A percentile compares a stretch with the other conserved stretches of the same genome.
These are phyloP conservation scores for Tricladium varicosporioides DNA, from an alignment of 2,329 filamentous ascomycete species.

Conservation along the genomic window DNA sequence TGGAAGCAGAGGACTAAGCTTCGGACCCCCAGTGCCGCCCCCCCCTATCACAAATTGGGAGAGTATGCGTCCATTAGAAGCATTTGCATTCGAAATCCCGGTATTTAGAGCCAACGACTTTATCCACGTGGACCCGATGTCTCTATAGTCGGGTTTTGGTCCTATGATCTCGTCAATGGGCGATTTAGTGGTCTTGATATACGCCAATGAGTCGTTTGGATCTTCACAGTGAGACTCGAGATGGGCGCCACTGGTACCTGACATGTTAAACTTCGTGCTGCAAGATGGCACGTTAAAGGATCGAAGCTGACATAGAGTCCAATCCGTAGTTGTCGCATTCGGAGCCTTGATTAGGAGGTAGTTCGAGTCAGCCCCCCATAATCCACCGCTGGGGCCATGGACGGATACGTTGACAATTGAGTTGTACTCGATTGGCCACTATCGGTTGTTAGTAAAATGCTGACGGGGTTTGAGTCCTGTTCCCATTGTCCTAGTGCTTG, in stretches of 20 bases:
- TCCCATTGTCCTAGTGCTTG: no score
- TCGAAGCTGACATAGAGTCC: constrained; percentile 66
- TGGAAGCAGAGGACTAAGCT: constrained; percentile 45
- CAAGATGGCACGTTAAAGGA: constrained; percentile 64
- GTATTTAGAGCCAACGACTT: constrained; percentile 54
- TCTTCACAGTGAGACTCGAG: constrained; percentile 64
- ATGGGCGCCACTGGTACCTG: constrained; percentile 54
- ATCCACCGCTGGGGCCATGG: constrained; percentile 22
- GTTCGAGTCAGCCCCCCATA: constrained; percentile 47
- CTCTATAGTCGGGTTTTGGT: constrained; percentile 48
- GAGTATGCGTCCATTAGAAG: constrained; percentile 57
- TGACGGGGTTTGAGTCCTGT: no score
- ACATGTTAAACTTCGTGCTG: constrained; percentile 59
- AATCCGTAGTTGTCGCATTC: constrained; percentile 42
- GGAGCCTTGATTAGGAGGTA: constrained; percentile 61
- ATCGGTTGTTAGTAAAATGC: background rate
- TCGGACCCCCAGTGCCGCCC: constrained; percentile 6
- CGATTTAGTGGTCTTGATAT: constrained; percentile 43
- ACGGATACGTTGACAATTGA: constrained; percentile 58
- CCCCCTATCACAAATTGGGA: constrained; percentile 56
- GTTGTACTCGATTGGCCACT: constrained; percentile 62
- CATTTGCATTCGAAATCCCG: constrained; percentile 53
- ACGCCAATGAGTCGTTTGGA: constrained; percentile 50
- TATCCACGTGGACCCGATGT: constrained; percentile 53
- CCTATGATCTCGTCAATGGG: constrained; percentile 18